Conservation (phyloP, 768 basidiomycete genomes). For the Podaxis rugospora region DNA sequence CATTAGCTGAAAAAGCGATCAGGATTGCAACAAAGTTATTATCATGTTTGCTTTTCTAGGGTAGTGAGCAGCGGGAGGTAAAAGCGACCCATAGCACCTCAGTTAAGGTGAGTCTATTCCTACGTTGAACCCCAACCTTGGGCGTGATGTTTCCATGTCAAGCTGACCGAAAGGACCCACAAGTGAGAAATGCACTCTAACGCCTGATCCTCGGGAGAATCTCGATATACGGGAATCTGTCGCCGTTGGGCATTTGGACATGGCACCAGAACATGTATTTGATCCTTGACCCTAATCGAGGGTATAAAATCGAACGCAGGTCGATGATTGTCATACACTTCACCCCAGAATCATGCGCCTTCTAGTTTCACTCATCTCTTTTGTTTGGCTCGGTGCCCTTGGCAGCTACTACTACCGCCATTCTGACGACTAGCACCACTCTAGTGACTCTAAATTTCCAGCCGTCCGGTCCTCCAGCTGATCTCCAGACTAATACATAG, state of each 20-base stretch:
- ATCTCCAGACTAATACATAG: background rate
- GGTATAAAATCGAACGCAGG: background rate
- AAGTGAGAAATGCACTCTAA: background rate
- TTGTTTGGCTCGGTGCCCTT: background rate
- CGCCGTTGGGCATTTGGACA: background rate
- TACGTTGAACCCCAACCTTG: too few species aligned
- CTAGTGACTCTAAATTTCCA: background rate
- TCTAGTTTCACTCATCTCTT: background rate
- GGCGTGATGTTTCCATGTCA: too few species aligned
- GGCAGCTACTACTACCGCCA: background rate
- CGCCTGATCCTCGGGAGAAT: background rate
- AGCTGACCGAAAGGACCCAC: too few species aligned
- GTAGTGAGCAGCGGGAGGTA: too few species aligned
- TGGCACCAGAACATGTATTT: background rate
- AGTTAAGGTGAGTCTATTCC: too few species aligned
- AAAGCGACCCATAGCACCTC: too few species aligned
- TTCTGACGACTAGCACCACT: background rate
- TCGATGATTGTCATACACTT: background rate
- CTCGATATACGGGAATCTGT: background rate
- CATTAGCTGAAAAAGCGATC: too few species aligned
- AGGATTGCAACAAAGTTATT: too few species aligned
- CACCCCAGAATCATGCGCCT: background rate
- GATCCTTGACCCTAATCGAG: background rate
- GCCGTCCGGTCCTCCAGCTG: background rate
- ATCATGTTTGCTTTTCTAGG: too few species aligned